These are phyloP conservation scores for Stagonosporopsis vannaccii DNA, from an alignment of 2,329 filamentous ascomycete species.

Conservation along the genomic window DNA sequence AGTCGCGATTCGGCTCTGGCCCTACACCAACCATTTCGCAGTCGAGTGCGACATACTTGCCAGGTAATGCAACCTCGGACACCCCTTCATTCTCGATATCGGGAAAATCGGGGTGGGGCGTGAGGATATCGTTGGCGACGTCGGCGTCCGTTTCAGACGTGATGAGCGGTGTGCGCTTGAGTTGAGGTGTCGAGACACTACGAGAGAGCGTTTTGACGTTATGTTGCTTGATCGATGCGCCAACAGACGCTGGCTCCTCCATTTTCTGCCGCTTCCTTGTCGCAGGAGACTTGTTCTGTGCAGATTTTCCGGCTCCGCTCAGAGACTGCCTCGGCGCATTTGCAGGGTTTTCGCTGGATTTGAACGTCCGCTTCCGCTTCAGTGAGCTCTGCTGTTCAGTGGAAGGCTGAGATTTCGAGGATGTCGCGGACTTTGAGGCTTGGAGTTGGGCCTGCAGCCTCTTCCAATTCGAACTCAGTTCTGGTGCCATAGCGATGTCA, in stretches of 20 bases:
- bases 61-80: constrained; percentile 68
- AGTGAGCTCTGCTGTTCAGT: constrained; percentile 36
- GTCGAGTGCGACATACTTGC: constrained; percentile 92
- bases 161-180: constrained; percentile 57
- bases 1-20: constrained; percentile 67
- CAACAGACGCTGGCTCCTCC: constrained; percentile 45
- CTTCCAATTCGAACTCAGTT: constrained; percentile 74
- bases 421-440: constrained; percentile 43
- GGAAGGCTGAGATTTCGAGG: constrained; percentile 34
- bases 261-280: constrained; percentile 49
- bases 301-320: constrained; percentile 43
- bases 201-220: constrained; percentile 54
- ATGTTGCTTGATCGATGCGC: constrained; percentile 43
- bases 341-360: constrained; percentile 28
- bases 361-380: constrained; percentile 45
- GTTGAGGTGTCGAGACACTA: constrained; percentile 44
- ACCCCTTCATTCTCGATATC: constrained; percentile 55
- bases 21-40: constrained; percentile 98
- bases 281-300: constrained; percentile 25
- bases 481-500: constrained; percentile 46
- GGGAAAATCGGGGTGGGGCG: constrained; percentile 49
- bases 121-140: constrained; percentile 59
- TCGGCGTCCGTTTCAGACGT: constrained; percentile 62
- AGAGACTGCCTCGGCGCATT: constrained; percentile 31
- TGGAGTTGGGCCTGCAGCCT: constrained; percentile 69